A percentile compares a stretch with the other conserved stretches of the same genome.
These are phyloP conservation scores for Excoecaria cochinchinensis DNA, from an alignment of 345 rosid genomes.

Conservation along the genomic window DNA sequence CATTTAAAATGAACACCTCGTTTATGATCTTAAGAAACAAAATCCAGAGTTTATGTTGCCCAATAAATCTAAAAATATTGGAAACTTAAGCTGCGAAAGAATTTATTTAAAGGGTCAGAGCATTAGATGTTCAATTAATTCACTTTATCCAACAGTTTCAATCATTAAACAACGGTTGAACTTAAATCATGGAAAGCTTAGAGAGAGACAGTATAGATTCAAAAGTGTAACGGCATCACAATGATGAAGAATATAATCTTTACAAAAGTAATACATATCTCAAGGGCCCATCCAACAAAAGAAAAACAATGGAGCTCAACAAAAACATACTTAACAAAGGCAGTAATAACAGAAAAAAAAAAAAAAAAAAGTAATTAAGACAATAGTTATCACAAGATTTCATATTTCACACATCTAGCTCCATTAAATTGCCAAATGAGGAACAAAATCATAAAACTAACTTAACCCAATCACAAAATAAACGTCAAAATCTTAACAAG, in stretches of 20 bases:
- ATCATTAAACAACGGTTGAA: background rate
- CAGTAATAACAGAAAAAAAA: background rate
- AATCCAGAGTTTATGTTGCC: background rate
- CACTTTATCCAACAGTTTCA: slow-evolving; percentile 14
- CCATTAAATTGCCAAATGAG: background rate
- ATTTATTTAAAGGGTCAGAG: background rate
- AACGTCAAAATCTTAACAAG: background rate
- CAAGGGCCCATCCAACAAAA: slow-evolving; percentile 16
- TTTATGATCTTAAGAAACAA: background rate
- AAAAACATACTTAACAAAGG: background rate
- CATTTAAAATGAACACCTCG: slow-evolving; percentile 7
- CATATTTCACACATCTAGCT: slow-evolving; percentile 9
- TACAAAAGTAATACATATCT: slow-evolving; percentile 4
- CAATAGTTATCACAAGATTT: slow-evolving; percentile 2
- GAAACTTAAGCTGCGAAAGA: background rate
- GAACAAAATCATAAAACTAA: background rate
- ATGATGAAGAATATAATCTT: slow-evolving; percentile 25
- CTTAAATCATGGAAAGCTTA: background rate
- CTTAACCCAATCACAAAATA: background rate
- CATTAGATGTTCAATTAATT: slow-evolving; percentile 1
- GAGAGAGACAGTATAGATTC: slow-evolving; percentile 13
- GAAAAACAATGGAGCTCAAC: slow-evolving; percentile 9
- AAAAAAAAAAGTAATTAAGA: slow-evolving; percentile 3
- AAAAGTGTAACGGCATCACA: background rate
- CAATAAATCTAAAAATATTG: slow-evolving; percentile 9